Conservation (phyloP, 768 basidiomycete species). For the Boletus patriciae region DNA sequence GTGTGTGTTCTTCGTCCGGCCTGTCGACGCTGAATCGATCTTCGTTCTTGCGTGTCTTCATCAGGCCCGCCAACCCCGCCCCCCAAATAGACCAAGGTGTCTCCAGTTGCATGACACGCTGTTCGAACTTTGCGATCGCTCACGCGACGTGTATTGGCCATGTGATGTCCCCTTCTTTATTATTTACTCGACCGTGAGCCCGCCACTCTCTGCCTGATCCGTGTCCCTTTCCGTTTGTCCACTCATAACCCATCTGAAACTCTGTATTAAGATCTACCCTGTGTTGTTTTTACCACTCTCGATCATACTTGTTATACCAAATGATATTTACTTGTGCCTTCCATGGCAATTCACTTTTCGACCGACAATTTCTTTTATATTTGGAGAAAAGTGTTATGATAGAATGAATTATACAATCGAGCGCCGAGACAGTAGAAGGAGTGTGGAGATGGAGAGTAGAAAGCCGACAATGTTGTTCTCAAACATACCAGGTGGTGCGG, state of each 20-base stretch:
- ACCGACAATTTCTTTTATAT: no score
- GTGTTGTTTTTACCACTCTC: neutral
- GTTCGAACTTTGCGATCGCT: neutral
- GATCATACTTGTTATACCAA: neutral
- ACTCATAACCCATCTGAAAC: neutral
- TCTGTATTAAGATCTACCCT: constrained; percentile 5
- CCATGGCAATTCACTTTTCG: no score
- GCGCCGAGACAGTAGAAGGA: no score
- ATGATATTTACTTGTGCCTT: neutral
- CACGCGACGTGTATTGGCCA: neutral
- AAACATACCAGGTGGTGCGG: neutral
- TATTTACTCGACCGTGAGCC: neutral
- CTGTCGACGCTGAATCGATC: neutral
- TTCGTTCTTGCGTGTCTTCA: neutral
- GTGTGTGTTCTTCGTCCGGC: neutral
- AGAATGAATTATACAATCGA: no score
- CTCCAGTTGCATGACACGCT: neutral
- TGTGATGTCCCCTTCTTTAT: constrained; percentile 1
- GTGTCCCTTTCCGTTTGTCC: neutral
- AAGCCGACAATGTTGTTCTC: neutral
- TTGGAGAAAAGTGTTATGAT: no score
- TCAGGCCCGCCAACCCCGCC: constrained; percentile 48
- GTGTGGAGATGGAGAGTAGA: no score
- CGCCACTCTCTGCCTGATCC: neutral
- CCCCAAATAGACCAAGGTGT: constrained; percentile 35